A percentile compares a stretch with the other conserved stretches of the same genome.
Conservation (phyloP, 208 protist genomes). For the Vickermania spadyakhi region DNA sequence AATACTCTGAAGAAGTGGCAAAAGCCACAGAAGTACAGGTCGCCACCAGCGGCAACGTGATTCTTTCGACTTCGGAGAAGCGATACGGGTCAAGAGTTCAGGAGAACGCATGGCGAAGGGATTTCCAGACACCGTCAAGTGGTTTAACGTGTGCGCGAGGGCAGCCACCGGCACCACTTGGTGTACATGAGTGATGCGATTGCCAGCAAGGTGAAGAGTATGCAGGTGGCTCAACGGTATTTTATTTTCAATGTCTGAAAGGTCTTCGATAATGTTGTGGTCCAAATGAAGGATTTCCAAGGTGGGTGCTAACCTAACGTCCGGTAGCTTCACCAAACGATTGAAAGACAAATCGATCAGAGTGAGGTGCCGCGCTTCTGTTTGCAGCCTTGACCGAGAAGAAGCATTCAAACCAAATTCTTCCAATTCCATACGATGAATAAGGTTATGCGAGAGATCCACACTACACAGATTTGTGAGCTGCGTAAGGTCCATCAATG, state of each 20-base stretch:
- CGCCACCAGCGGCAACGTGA: conserved; percentile 31
- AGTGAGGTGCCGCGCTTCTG: conserved; percentile 18
- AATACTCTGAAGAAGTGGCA: conserved; percentile 36
- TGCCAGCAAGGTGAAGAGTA: conserved; percentile 38
- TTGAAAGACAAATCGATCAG: conserved; percentile 70
- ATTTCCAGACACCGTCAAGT: conserved; percentile 45
- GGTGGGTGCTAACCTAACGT: conserved; percentile 53
- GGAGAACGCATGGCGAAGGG: conserved; percentile 29
- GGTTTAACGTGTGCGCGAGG: conserved; percentile 44
- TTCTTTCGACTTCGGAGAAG: background rate
- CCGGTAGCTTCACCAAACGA: conserved; percentile 61
- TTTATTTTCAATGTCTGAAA: conserved; percentile 41
- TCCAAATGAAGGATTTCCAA: conserved; percentile 55
- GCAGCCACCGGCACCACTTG: conserved; percentile 46
- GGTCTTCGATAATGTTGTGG: conserved; percentile 59
- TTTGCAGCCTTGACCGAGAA: background rate
- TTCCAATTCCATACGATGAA: conserved; percentile 44
- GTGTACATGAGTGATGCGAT: conserved; percentile 22
- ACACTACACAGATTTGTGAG: conserved; percentile 32
- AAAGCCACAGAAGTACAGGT: conserved; percentile 56
- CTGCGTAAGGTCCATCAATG: conserved; percentile 29
- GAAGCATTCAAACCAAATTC: background rate
- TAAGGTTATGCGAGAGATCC: conserved; percentile 62
- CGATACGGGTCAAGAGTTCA: background rate
- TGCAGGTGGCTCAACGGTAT: conserved; percentile 48